Percentiles rank a stretch among this genome's conserved stretches.
Conservation (phyloP, 140 eudicot species). For the Anethum foeniculum region DNA sequence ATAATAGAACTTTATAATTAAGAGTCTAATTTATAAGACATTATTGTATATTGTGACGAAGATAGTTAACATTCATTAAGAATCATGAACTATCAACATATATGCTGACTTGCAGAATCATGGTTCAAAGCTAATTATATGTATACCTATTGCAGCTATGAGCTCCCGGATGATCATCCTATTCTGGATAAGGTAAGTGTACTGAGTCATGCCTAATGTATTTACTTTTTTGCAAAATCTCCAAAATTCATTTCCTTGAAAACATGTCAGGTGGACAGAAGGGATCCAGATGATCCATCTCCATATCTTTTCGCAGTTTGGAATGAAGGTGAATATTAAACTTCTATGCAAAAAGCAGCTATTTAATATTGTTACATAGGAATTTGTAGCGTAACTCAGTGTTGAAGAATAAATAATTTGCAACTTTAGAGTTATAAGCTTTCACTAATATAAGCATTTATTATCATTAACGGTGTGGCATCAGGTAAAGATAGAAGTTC, state of each 20-base stretch:
- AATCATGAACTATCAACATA: not conserved
- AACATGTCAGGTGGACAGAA: slow-evolving; percentile 26
- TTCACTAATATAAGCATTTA: not conserved
- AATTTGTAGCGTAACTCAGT: not conserved
- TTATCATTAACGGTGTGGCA: not conserved
- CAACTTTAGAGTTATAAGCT: not conserved
- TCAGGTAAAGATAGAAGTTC: slow-evolving; percentile 7
- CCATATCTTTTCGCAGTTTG: slow-evolving; percentile 41
- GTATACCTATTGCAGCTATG: slow-evolving; percentile 29
- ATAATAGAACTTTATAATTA: not conserved
- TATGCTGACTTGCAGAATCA: not conserved
- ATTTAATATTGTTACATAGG: not conserved
- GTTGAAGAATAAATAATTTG: not conserved
- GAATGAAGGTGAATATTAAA: slow-evolving; percentile 25
- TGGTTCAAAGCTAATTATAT: not conserved
- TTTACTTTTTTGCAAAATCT: not conserved
- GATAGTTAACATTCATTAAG: not conserved
- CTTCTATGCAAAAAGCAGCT: not conserved
- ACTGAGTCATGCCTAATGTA: not conserved
- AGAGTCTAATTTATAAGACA: not conserved
- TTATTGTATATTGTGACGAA: not conserved
- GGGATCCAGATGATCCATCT: slow-evolving; percentile 27
- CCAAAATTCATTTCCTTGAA: not conserved
- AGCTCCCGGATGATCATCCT: slow-evolving; percentile 40
- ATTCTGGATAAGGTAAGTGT: slow-evolving; percentile 30